Evolutionary conservation across 768 basidiomycete species (phyloP), one percentile per base, ranked within the genome.

Genomic region (Strobilomyces echinocephalus): DNA sequence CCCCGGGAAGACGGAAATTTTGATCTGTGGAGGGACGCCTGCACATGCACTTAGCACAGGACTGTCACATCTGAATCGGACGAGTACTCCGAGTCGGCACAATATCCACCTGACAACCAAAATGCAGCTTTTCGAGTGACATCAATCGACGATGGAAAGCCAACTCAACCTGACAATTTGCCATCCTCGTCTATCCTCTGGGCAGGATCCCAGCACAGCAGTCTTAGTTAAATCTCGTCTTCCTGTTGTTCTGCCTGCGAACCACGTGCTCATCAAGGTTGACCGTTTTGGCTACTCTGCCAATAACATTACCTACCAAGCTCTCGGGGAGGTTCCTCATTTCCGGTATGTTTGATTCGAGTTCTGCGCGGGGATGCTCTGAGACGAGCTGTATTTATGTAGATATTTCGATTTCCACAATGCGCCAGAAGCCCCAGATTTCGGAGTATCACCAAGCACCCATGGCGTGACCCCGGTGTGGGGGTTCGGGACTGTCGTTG

Each of bases 391-490:
- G 16, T 33, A 33, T 55, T 61, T 76, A 3, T 71, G 69, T 52
- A 87, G 85, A 35, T 87, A 87, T 64, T 87, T 84, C 58, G 86
- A 87, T 54, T 87, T 84, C 52, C 81, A 85, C 57, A 51, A 68
- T 10, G 73, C 74, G 3, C 84, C 84, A 33, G 69, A 73, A 46
- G 56, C 5, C 53, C 70, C 7, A 52, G 57, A 30, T 40, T 54
- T 46, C 10, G 60, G 60, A 10, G 72, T 76, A 7, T 79, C 79
- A 4, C 58, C 75, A 5, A 69, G 71, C 50, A 80, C 79, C 0
- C 80, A 87, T 61, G 86, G 84, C 0, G 62, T 87, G 26, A 76
- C 84, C 16, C 85, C 85, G 0, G 86, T 87, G 7, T 87, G 85
- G 85, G 86, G 84, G 9, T 87, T 85, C 54, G 85, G 80, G 12